A percentile compares a stretch with the other conserved stretches of the same genome.
Conservation (phyloP, 2,329 filamentous ascomycete genomes). For the Fusarium caatingaense region DNA sequence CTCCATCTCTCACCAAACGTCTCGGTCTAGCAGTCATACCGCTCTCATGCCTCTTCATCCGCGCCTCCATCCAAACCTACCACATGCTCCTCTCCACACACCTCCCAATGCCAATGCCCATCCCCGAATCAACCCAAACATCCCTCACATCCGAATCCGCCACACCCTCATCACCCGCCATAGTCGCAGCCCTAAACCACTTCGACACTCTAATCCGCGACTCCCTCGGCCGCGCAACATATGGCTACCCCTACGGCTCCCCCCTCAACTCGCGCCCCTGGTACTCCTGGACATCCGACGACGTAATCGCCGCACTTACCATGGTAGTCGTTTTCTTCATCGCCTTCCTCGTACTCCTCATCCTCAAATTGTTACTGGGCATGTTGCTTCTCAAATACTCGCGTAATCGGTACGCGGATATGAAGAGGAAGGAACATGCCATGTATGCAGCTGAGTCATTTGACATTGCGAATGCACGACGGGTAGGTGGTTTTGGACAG, state of each 20-base stretch:
- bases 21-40: constrained; percentile 93
- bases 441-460: constrained; percentile 62
- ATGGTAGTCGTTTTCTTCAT: constrained; percentile 89
- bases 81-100: constrained; percentile 96
- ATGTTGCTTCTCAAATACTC: constrained; percentile 87
- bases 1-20: constrained; percentile 88
- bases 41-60: constrained; percentile 92
- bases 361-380: constrained; percentile 85
- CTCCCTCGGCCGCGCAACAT: constrained; percentile 79
- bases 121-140: constrained; percentile 73
- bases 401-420: constrained; percentile 79
- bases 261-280: constrained; percentile 56
- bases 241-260: constrained; percentile 64
- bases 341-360: constrained; percentile 84
- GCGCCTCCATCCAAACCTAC: constrained; percentile 94
- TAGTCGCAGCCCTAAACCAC: constrained; percentile 80
- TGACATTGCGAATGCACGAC: constrained; percentile 74
- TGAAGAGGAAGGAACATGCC: constrained; percentile 76
- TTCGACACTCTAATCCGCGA: constrained; percentile 81
- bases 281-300: constrained; percentile 74
- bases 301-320: constrained; percentile 79
- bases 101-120: constrained; percentile 76
- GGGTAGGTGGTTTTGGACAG: constrained; percentile 84
- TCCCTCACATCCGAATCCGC: constrained; percentile 73
- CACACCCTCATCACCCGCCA: constrained; percentile 75